Base-by-base conservation (phyloP, 805 yeast genomes). In the Metschnikowia henanensis region DNA sequence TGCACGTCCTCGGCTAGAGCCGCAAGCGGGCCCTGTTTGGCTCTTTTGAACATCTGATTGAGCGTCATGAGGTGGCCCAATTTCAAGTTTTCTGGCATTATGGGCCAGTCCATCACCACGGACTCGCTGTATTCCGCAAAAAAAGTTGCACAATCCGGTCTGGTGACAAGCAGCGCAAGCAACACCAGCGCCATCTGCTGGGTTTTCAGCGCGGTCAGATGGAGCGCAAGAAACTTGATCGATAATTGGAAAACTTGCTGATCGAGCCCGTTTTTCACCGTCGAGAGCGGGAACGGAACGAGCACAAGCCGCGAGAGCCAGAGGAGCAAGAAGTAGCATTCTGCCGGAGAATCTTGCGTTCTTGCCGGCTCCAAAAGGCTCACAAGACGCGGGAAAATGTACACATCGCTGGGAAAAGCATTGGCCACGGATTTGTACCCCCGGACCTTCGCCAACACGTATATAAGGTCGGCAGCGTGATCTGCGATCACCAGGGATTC, bases 221-320 rank as follows among this genome's bases (percentile, higher is more conserved):
- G 62, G 4, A 54, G 58, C 3, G 51, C 39, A 32, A 78, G 60
- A 40, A 60, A 63, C 1, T 34, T 31, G 3, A 58, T 37, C 0
- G 76, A 72, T 6, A 74, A 47, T 0, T 51, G 45, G 34, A 68
- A 73, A 1, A 83, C 53, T 2, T 58, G 41, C 1, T 54, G 49
- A 4, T 75, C 55, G 6, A 76, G 59, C 0, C 61, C 43, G 0
- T 57, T 45, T 2, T 58, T 49, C 13, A 83, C 61, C 0, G 63
- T 49, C 1, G 60, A 62, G 20, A 91, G 65, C 2, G 78, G 73
- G 56, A 91, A 90, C 0, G 98, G 97, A 0, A 83, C 79, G n/a
- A 86, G 65, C 0, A 81, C 75, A 18, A 90, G 64, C 8, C 83
- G 79, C 0, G 84, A 75, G 8, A 88, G 70, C 96, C 96, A 91